Base-by-base conservation (phyloP, 345 rosid genomes). In the Populus nigra region DNA sequence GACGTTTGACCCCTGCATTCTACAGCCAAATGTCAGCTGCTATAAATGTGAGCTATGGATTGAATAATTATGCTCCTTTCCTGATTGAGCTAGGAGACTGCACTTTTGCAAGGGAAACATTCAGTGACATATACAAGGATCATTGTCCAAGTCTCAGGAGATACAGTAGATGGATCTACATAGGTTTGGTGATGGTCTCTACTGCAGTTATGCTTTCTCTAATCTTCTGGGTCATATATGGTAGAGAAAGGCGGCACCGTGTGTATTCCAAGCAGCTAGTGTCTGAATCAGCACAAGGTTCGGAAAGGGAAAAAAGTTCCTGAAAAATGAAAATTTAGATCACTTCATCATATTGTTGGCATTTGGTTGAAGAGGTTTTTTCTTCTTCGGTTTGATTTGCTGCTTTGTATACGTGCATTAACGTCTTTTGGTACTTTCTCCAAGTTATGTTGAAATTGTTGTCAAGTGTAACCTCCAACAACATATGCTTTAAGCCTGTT, bases 141-240 rank as follows among this genome's bases (percentile, higher is more conserved):
- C 89, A 87, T 33, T 93, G 99, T 82, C 98, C 99, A 3, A 85
- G 86, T 35, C 86, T 96, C n/a, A 73, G 50, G 25, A 77, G 68
- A 67, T 85, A 90, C 83, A 92, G 93, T 72, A 85, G 79, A 73
- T 85, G 88, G 90, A 86, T 90, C 49, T 93, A 92, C 33, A 76
- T 86, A 31, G 98, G 97, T 20, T 76, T 93, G 71, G 89, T 87
- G n/a, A 88, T 88, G 72, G 93, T 90, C 49, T 89, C 96, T 3
- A 81, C 92, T 2, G 91, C 98, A 25, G 96, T 89, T 63, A 93
- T 96, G 99, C 86, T 96, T n/a, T 93, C 99, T 36, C 80, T 96
- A 73, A 74, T 92, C 69, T 83, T 96, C 88, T 96, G 97, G 97
- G 81, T 93, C 15, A 85, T 90, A 38, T 90, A 86, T 23, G 83